These are phyloP conservation scores for Coemansia sp. DNA, from an alignment of 192 early-diverging fungal species.

Conservation along the genomic window DNA sequence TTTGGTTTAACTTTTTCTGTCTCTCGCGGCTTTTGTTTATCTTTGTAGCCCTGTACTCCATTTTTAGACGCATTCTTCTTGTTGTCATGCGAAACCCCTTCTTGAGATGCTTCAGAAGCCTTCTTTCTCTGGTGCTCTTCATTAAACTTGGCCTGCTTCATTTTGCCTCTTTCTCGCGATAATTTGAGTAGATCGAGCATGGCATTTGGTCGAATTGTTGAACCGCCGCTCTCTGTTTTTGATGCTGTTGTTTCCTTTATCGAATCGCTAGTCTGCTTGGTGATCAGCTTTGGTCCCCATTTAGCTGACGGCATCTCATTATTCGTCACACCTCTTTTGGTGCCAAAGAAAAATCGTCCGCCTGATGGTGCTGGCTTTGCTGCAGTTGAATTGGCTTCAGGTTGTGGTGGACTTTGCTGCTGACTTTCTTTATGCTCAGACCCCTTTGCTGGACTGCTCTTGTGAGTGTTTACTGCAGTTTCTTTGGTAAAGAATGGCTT, in stretches of 20 bases:
- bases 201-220: no score
- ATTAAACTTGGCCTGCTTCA: not conserved
- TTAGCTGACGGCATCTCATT: conserved; percentile 1
- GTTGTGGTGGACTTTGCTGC: not conserved
- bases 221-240: not conserved
- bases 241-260: not conserved
- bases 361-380: conserved; percentile 1
- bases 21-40: not conserved
- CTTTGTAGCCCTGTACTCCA: conserved; percentile 35
- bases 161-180: no score
- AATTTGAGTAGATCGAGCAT: no score
- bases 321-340: not conserved
- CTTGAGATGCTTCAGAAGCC: not conserved
- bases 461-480: conserved; percentile 1
- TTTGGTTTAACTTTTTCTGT: conserved; percentile 25
- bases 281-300: conserved; percentile 5
- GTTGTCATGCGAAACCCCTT: not conserved
- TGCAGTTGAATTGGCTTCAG: not conserved
- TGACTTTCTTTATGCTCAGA: not conserved
- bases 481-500: conserved; percentile 1
- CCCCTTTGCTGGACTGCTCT: not conserved
- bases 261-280: not conserved
- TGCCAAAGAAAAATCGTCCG: conserved; percentile 2
- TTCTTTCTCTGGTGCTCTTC: not conserved
- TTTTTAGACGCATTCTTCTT: not conserved